phyloP scores from a whole-genome alignment of 805 yeast genomes.

The Priceomyces fermenticarens region DNA sequence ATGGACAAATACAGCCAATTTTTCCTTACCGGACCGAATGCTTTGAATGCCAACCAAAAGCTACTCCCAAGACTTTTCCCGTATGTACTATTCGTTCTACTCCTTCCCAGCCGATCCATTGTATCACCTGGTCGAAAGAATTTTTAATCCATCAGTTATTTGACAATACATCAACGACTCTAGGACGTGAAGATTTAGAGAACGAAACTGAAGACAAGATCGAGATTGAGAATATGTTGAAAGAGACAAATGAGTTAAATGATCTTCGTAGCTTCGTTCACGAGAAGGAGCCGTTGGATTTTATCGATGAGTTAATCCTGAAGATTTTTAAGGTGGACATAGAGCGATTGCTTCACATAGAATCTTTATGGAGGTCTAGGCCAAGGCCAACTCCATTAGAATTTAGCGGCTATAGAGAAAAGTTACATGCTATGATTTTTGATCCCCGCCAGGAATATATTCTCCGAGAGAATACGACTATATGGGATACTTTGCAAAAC shows the following conservation, averaged over 20 bases:
- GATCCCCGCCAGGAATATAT: conserved; percentile 18
- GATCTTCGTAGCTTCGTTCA: conserved; percentile 25
- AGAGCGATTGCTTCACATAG: conserved; percentile 64
- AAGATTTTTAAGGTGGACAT: conserved; percentile 76
- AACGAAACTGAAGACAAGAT: conserved; percentile 60
- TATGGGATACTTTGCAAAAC: conserved; percentile 66
- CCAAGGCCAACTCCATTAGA: conserved; percentile 64
- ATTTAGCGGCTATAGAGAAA: conserved; percentile 16
- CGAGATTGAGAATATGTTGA: conserved; percentile 61
- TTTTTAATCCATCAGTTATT: conserved; percentile 82
- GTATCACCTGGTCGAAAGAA: conserved; percentile 96
- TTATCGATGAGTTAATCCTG: conserved; percentile 43
- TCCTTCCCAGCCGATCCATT: conserved; percentile 93
- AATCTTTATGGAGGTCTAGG: conserved; percentile 75
- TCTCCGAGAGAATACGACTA: conserved; percentile 34
- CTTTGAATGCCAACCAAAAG: conserved; percentile 86
- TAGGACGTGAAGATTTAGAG: conserved; percentile 12
- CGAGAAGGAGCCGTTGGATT: conserved; percentile 12
- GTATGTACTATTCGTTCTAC: conserved; percentile 97
- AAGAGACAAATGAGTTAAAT: conserved; percentile 64
- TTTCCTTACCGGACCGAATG: conserved; percentile 82
- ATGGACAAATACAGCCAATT: conserved; percentile 93
- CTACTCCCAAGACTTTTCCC: conserved; percentile 86
- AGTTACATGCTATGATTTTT: conserved; percentile 11
- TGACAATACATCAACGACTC: conserved; percentile 40